phyloP scores from a whole-genome alignment of 305 asterid genomes.

The Fraxinus paxiana region DNA sequence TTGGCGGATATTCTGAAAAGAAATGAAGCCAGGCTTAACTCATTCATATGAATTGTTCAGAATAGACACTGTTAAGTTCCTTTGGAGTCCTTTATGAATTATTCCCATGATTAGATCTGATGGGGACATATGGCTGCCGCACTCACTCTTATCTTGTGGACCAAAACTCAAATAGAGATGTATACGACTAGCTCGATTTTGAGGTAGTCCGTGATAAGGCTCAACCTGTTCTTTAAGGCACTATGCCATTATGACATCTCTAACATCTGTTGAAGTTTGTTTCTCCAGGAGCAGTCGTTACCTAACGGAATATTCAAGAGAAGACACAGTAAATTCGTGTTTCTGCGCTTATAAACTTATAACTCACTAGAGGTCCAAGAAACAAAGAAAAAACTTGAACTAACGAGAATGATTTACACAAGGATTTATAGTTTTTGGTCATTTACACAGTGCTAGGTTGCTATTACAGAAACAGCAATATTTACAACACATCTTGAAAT shows the following conservation, averaged over 20 bases:
- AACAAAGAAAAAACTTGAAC: background rate
- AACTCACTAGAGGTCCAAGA: background rate
- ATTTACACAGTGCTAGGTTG: constrained; percentile 1
- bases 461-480: constrained; percentile 1
- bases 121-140: constrained; percentile 1
- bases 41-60: background rate
- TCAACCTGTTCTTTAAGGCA: background rate
- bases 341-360: background rate
- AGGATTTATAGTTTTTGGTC: background rate
- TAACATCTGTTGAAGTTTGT: background rate
- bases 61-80: background rate
- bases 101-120: constrained; percentile 13
- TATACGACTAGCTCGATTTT: background rate
- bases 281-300: background rate
- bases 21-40: background rate
- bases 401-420: background rate
- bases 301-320: background rate
- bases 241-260: background rate
- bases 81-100: constrained; percentile 2
- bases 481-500: constrained; percentile 19
- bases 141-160: background rate
- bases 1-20: background rate
- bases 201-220: background rate
- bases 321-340: background rate
- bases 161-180: background rate